phyloP scores from a whole-genome alignment of 192 early-diverging fungal species.

The Glomus cerebriforme region DNA sequence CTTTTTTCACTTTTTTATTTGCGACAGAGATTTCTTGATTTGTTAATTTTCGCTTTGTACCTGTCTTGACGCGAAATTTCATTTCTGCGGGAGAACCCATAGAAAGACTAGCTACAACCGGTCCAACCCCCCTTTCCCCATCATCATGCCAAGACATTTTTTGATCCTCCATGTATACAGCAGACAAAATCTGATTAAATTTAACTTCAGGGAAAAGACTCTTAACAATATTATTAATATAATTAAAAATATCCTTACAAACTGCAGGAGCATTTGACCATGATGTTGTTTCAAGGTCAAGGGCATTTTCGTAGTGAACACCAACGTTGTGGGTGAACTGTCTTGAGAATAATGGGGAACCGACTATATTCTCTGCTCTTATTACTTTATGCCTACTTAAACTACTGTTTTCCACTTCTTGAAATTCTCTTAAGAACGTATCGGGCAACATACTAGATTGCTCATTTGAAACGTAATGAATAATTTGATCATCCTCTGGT shows the following conservation, averaged over 20 bases:
- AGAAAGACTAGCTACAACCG: too few species aligned
- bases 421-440: not conserved
- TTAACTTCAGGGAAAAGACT: not conserved
- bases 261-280: not conserved
- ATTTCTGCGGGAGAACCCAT: too few species aligned
- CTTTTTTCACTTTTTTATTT: too few species aligned
- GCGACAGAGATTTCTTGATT: too few species aligned
- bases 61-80: too few species aligned
- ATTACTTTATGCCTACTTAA: not conserved
- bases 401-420: not conserved
- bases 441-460: not conserved
- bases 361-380: too few species aligned
- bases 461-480: not conserved
- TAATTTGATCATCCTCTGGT: not conserved
- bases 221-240: not conserved
- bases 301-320: not conserved
- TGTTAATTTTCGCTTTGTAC: too few species aligned
- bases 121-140: too few species aligned
- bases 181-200: not conserved
- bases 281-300: not conserved
- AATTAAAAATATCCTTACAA: not conserved
- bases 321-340: not conserved
- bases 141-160: not conserved
- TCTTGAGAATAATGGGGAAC: not conserved
- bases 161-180: not conserved